phyloP scores from a whole-genome alignment of 257 asterid genomes.

The Ligustrum vulgare region DNA sequence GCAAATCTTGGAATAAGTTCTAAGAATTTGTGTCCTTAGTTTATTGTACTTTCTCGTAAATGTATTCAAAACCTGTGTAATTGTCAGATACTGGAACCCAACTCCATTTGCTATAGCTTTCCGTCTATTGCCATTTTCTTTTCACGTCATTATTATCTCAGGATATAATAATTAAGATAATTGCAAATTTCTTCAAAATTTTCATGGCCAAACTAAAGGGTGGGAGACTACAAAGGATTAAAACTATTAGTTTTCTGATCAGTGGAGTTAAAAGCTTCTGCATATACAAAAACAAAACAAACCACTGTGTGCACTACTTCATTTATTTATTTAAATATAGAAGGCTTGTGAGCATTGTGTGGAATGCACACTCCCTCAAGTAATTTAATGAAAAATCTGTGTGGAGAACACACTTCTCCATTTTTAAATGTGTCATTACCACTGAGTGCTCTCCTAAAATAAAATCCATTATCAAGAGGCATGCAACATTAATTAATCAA shows the following conservation, averaged over 20 bases:
- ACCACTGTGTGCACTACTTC: slow-evolving; percentile 9
- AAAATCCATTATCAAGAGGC: slow-evolving; percentile 27
- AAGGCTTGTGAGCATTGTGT: slow-evolving; percentile 39
- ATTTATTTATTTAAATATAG: slow-evolving; percentile 16
- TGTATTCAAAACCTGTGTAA: too few species aligned
- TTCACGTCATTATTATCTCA: neutral
- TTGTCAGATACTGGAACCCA: neutral
- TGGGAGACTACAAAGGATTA: neutral
- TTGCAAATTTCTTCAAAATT: neutral
- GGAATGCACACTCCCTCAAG: slow-evolving; percentile 50
- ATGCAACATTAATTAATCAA: neutral
- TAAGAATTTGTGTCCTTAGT: neutral
- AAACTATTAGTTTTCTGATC: neutral
- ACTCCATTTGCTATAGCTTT: neutral
- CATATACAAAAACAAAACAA: neutral
- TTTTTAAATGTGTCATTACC: slow-evolving; percentile 18
- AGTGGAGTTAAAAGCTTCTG: neutral
- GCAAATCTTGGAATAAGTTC: neutral
- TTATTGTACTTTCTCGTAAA: neutral
- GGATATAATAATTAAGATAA: neutral
- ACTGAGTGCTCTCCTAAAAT: slow-evolving; percentile 36
- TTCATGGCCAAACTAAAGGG: neutral
- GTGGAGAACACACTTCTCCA: slow-evolving; percentile 61
- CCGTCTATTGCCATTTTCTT: neutral
- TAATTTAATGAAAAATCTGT: slow-evolving; percentile 27